Evolutionary conservation across 2,329 filamentous ascomycete species (phyloP), one percentile per base, ranked within the genome.

Genomic region (Aciculosporium take): DNA sequence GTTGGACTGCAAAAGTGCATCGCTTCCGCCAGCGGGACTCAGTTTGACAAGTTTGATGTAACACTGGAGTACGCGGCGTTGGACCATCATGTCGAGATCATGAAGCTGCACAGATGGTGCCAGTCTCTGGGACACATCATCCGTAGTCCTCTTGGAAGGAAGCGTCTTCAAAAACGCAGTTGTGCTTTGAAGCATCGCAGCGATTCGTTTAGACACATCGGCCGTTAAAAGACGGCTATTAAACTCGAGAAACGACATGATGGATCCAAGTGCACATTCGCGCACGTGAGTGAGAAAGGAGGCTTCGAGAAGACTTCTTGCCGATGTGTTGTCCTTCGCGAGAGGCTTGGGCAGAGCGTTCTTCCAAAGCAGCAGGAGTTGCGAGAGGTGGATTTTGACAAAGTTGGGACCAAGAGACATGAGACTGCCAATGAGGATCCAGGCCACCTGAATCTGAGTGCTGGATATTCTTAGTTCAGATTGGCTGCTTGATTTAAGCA

Each of bases 331-430:
- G 50, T 96, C 89, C 58, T 87, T 93, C 27, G 86, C 81, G n/a
- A 96, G 63, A 5, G 93, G 89, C 54, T 93, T 94, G 0, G 93
- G 89, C 9, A 98, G 70, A 0, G 91, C 89, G 59, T 96, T 98
- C 61, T 94, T 94, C 91, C 91, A 98, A 6, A 98, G 67, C 7
- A 98, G 67, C 42, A 98, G 76, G 18, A 98, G 70, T 56, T 98
- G 91, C 2, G 88, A 89, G 7, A 98, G 72, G 61, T 98, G 91
- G 20, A 96, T 96, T 63, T 98, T 98, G 60, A 96, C 89, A 59
- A 98, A 98, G 59, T 94, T 96, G 4, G 91, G 89, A 0, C 91
- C 91, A 1, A 98, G 72, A 1, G 88, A 87, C 89, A 96, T 96
- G 41, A 98, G 66, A 0, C 93, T 91, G 29, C 93, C 91, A 36